Evolutionary conservation across 129 eudicot genomes (phyloP), one percentile per base, ranked within the genome.

Genomic region (Pulicaria dysenterica): DNA sequence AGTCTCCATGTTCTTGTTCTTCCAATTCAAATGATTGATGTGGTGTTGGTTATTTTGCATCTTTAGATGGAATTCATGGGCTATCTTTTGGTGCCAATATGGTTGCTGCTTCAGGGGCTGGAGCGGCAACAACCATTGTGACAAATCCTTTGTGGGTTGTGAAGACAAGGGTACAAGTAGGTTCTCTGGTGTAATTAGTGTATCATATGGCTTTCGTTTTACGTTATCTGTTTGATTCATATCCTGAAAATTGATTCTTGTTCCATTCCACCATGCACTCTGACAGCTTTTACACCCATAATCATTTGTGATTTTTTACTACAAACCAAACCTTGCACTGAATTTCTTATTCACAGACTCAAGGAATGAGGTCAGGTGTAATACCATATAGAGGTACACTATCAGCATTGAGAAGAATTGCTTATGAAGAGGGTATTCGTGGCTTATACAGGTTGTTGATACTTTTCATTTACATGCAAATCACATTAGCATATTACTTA

Each of bases 101-200:
- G 97, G 51, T 88, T 45, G 98, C 98, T 72, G 98, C 98, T 74
- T 79, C 97, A 64, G 95, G 97, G 69, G 98, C 98, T 79, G 98
- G 98, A 80, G 91, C 86, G 69, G 96, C 95, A 72, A 94, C 98
- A 31, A 85, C 92, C 14, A 80, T 86, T 60, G 89, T 82, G 7
- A 94, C 97, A 64, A 94, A 94, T 84, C 98, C 98, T 67, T 93
- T 94, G 43, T 94, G 98, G 98, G 98, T 90, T 83, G 98, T 94
- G 41, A 94, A 94, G 84, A 94, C 98, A 37, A 77, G 98, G 73
- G 73, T 94, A 60, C 98, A 94, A 80, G 98, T 94, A 81, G 11
- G 89, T 72, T 43, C 64, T 54, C 43, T 24, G 48, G 54, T 24
- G 31, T 24, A 24, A 24, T 24, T 24, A 24, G 31, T 24, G 31